Evolutionary conservation across 345 rosid genomes (phyloP).

Genomic region (Hypericum perforatum): DNA sequence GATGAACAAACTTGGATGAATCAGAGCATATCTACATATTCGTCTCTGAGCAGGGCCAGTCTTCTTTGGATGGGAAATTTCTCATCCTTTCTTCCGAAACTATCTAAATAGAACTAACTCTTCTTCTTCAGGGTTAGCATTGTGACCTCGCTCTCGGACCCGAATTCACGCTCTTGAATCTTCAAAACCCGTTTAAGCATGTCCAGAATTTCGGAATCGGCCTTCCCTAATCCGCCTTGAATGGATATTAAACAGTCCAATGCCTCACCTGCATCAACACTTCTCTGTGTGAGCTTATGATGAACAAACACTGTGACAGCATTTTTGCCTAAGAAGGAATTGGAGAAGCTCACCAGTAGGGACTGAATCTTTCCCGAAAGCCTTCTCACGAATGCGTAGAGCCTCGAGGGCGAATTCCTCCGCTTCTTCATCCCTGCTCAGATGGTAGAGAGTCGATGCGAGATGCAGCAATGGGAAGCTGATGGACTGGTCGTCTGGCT

Average conservation of each 20-base stretch:
- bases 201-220: conserved; percentile 32
- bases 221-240: conserved; percentile 46
- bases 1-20: no score
- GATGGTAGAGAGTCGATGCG: conserved; percentile 61
- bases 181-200: conserved; percentile 50
- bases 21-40: conserved; percentile 6
- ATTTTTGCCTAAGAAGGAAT: background rate
- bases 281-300: background rate
- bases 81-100: conserved; percentile 59
- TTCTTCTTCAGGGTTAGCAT: conserved; percentile 58
- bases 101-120: conserved; percentile 47
- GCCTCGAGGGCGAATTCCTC: conserved; percentile 50
- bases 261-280: conserved; percentile 53
- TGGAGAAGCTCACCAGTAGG: conserved; percentile 52
- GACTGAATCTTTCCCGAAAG: conserved; percentile 71
- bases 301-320: background rate
- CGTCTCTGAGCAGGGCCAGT: conserved; percentile 41
- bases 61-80: conserved; percentile 51
- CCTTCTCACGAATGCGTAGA: conserved; percentile 51
- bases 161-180: conserved; percentile 72
- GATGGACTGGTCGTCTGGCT: conserved; percentile 63
- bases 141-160: conserved; percentile 52
- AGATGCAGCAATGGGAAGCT: conserved; percentile 70
- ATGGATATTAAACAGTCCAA: conserved; percentile 72
- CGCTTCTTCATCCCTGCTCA: conserved; percentile 66